Evolutionary conservation across 768 basidiomycete species (phyloP).

Genomic region (Phylloporus scabripes): DNA sequence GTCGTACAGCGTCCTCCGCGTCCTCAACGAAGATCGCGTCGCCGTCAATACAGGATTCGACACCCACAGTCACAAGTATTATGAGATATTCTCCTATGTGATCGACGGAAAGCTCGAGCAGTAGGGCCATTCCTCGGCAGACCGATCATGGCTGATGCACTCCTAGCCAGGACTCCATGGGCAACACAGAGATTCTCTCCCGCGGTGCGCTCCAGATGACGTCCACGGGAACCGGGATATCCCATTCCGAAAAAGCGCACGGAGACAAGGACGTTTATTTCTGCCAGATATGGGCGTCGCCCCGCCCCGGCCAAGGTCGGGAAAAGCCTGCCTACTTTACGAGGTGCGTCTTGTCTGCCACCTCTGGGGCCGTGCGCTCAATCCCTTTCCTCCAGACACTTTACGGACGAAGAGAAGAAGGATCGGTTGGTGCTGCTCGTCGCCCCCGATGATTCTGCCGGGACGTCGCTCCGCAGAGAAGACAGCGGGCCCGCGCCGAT

Average conservation of each 20-base stretch:
- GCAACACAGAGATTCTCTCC: constrained; percentile 82
- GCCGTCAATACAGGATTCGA: constrained; percentile 74
- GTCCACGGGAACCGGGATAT: constrained; percentile 87
- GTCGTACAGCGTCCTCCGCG: constrained; percentile 69
- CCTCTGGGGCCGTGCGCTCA: not conserved
- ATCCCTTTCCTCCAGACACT: constrained; percentile 41
- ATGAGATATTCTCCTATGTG: constrained; percentile 90
- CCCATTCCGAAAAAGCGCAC: constrained; percentile 67
- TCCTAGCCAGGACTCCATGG: constrained; percentile 82
- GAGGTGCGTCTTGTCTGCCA: constrained; percentile 35
- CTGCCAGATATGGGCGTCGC: constrained; percentile 66
- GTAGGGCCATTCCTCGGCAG: constrained; percentile 36
- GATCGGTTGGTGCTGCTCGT: constrained; percentile 71
- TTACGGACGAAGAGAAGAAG: constrained; percentile 75
- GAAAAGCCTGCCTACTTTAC: constrained; percentile 76
- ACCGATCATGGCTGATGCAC: not conserved
- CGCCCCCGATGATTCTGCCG: constrained; percentile 58
- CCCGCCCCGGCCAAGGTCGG: constrained; percentile 28
- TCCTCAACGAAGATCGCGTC: constrained; percentile 94
- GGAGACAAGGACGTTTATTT: constrained; percentile 49
- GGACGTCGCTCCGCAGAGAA: constrained; percentile 59
- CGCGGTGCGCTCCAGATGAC: constrained; percentile 91
- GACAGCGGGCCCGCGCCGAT: constrained; percentile 78
- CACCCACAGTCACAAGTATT: constrained; percentile 75
- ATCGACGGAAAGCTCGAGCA: constrained; percentile 77